Base-by-base conservation (phyloP, 139 green algal genomes). In the Medakamo hakoo region DNA sequence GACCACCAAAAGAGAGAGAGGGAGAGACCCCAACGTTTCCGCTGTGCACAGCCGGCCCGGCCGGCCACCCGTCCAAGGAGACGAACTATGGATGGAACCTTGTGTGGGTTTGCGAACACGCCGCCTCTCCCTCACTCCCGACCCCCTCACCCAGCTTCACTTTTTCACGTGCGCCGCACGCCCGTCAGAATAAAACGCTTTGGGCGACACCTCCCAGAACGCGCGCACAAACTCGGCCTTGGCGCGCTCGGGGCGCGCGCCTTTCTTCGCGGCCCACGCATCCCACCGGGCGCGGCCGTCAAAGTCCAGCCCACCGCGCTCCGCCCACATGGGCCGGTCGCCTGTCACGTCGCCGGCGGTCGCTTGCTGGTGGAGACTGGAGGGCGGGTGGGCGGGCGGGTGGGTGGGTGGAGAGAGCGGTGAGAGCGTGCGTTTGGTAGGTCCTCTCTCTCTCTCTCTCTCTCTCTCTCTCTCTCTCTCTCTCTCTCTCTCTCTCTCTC, bases 221-320 rank as follows among this genome's bases (percentile, higher is more conserved):
- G 29, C n/a, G 58, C 77, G 71, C 4, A 93, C 83, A 64, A 94
- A 95, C 29, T 73, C 66, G 64, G 90, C 67, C 68, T 83, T 84
- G 29, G 85, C 84, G 56, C 84, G 78, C 18, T 82, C 76, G 0
- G 58, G 1, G n/a, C 71, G 30, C 31, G 82, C 67, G 49, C 86
- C 86, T 48, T 68, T 62, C 62, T 57, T 24, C 1, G 76, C 80
- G 14, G 80, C 71, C 83, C 86, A 95, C 3, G 84, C 84, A 52
- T 95, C 88, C 86, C 86, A 95, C 2, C 73, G 72, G 14, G 78
- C 77, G 16, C 87, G 66, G 1, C 87, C 90, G 55, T 95, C 87
- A 76, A 95, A 97, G 73, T 95, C 90, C n/a, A 97, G 65, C 0
- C 87, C 87, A 3, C 90, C 90, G 59, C 85, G 89, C 64, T 95